These are phyloP conservation scores for Akanthomyces uredinophilus DNA, from an alignment of 2,329 filamentous ascomycete genomes.

Conservation along the genomic window DNA sequence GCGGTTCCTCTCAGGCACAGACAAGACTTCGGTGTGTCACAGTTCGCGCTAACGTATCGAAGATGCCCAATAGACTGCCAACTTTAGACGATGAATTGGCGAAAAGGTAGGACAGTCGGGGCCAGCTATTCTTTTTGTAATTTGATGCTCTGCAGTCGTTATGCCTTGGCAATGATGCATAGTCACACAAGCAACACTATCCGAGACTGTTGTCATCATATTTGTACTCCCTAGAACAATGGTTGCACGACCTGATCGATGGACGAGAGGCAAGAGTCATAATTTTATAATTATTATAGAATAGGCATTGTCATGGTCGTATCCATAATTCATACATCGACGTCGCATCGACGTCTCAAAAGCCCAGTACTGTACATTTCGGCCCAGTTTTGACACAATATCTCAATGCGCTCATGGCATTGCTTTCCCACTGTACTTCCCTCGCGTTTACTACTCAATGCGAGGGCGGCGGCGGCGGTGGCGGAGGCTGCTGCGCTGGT, in stretches of 20 bases:
- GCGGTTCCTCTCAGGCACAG: not conserved
- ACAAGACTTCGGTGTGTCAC: not conserved
- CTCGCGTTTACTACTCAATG: not conserved
- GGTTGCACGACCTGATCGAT: too few species aligned
- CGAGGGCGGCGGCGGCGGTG: not conserved
- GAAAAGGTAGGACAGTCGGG: not conserved
- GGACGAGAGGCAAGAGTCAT: too few species aligned
- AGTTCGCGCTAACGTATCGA: not conserved
- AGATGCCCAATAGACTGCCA: not conserved
- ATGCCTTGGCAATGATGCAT: not conserved
- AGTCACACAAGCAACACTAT: not conserved
- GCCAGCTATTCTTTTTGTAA: too few species aligned
- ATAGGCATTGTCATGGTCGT: not conserved
- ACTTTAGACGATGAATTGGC: not conserved
- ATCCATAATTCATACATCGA: not conserved
- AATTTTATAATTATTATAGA: too few species aligned
- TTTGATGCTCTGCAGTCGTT: too few species aligned
- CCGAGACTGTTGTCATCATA: too few species aligned
- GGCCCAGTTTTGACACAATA: not conserved
- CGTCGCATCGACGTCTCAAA: not conserved
- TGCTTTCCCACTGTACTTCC: not conserved
- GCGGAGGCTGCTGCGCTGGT: not conserved
- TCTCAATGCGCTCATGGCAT: not conserved
- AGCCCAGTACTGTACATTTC: not conserved
- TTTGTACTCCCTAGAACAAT: too few species aligned